Conservation (phyloP, 345 rosid genomes). For the Salix purpurea region DNA sequence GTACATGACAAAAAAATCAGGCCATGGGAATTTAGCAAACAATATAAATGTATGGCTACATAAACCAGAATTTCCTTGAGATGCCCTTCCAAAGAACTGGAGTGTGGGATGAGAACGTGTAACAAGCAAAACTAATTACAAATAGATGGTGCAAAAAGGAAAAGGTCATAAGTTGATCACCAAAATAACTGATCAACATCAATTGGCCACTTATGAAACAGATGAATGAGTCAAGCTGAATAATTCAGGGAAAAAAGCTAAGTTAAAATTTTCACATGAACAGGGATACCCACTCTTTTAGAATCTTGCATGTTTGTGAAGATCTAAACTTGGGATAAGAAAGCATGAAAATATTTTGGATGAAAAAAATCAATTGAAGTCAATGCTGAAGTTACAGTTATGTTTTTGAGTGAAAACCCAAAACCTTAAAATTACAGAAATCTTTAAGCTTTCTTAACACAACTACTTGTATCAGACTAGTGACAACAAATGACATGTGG, state of each 20-base stretch:
- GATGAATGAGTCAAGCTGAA: background rate
- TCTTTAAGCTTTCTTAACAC: background rate
- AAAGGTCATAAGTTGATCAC: background rate
- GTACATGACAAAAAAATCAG: background rate
- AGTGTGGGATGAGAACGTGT: background rate
- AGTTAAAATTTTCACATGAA: background rate
- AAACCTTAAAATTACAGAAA: background rate
- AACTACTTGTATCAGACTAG: background rate
- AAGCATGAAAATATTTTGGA: background rate
- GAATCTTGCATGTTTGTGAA: background rate
- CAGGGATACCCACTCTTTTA: background rate
- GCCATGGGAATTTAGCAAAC: background rate
- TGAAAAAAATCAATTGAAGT: background rate
- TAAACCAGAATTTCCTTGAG: background rate
- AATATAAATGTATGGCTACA: background rate
- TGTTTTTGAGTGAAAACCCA: background rate
- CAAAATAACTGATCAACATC: background rate
- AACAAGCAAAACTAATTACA: background rate
- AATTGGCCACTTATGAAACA: background rate
- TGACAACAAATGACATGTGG: background rate
- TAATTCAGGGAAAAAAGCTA: background rate
- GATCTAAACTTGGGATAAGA: background rate
- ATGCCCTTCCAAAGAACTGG: background rate
- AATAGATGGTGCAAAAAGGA: background rate
- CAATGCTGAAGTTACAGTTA: no score